Conservation (phyloP, 192 early-diverging fungal genomes). For the Coemansia guatemalensis region DNA sequence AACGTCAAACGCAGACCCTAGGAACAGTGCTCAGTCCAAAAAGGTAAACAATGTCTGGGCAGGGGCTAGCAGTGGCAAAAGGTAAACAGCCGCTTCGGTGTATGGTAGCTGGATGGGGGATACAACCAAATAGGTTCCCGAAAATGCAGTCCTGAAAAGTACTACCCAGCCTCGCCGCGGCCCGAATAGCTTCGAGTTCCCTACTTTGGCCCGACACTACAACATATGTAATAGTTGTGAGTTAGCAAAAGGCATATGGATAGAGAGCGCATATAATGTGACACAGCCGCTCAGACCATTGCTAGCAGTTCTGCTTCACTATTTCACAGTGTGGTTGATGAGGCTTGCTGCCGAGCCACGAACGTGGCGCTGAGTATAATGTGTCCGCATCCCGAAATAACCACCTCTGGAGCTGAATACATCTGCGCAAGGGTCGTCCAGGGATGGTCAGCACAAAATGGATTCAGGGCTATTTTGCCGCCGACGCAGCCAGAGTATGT, state of each 20-base stretch:
- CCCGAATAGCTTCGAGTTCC: not conserved
- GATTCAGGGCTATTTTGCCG: not conserved
- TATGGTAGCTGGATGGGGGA: not conserved
- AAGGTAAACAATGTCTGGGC: constrained; percentile 11
- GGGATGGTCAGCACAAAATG: not conserved
- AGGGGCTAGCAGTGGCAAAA: not conserved
- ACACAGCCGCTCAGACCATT: not conserved
- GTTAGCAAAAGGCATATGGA: not conserved
- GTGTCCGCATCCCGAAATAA: not conserved
- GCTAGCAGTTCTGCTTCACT: not conserved
- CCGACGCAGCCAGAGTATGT: not conserved
- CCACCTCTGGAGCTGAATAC: not conserved
- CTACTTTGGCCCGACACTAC: not conserved
- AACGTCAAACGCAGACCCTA: not conserved
- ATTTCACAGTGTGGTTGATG: not conserved
- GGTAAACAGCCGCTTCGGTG: constrained; percentile 7
- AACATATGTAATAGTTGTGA: not conserved
- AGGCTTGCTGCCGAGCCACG: not conserved
- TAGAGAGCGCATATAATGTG: not conserved
- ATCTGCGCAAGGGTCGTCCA: not conserved
- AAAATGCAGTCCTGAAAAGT: not conserved
- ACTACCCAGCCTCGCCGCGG: not conserved
- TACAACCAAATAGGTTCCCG: not conserved
- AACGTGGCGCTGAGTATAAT: constrained; percentile 8
- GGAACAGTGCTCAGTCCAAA: not conserved